Evolutionary conservation across 2,329 filamentous ascomycete genomes (phyloP).

Genomic region (Fusarium sp.): DNA sequence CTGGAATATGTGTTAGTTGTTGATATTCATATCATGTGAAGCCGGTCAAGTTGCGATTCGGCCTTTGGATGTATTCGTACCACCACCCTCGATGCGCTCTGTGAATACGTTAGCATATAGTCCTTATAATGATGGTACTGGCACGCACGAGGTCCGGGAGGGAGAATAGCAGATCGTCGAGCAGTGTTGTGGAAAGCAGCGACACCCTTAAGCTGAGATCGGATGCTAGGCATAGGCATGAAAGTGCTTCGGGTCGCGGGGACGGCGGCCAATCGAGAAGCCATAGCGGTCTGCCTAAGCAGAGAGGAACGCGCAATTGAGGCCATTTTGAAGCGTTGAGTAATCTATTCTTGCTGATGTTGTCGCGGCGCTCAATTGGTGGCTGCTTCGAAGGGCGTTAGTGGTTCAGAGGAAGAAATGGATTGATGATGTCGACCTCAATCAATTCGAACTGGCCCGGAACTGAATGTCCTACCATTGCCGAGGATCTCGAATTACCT

Average conservation of each 20-base stretch:
- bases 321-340: slow-evolving; percentile 57
- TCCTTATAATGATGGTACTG: no score
- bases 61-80: slow-evolving; percentile 58
- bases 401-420: slow-evolving; percentile 9
- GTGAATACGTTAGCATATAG: slow-evolving; percentile 54
- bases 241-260: slow-evolving; percentile 50
- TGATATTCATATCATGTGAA: slow-evolving; percentile 33
- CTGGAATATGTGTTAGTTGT: slow-evolving; percentile 51
- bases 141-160: slow-evolving; percentile 83
- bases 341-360: slow-evolving; percentile 9
- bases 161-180: slow-evolving; percentile 80
- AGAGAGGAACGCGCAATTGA: slow-evolving; percentile 65
- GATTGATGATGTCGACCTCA: slow-evolving; percentile 39
- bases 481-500: slow-evolving; percentile 61
- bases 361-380: slow-evolving; percentile 43
- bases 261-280: slow-evolving; percentile 50
- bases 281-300: slow-evolving; percentile 62
- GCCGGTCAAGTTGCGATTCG: slow-evolving; percentile 3
- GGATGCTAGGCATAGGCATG: slow-evolving; percentile 45
- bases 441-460: slow-evolving; percentile 30
- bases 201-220: slow-evolving; percentile 58
- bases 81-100: slow-evolving; percentile 80
- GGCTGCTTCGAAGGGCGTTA: slow-evolving; percentile 36
- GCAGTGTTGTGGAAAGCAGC: slow-evolving; percentile 89
- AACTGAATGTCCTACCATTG: slow-evolving; percentile 50